Evolutionary conservation across 2,329 filamentous ascomycete species (phyloP), one percentile per base, ranked within the genome.

Genomic region (Albophoma yamanashiensis): DNA sequence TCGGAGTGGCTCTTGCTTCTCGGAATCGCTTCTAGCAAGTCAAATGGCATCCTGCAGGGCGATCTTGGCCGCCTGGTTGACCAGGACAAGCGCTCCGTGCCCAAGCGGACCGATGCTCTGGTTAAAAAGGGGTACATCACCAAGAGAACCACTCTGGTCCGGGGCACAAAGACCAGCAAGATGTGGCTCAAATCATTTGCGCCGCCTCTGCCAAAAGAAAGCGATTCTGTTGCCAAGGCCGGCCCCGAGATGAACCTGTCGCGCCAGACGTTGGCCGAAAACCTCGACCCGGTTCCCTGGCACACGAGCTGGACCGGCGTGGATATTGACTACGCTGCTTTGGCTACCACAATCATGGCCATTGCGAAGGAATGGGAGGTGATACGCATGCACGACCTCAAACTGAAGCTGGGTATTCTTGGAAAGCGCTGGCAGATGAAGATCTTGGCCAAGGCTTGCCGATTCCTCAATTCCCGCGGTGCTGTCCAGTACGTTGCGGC

Each of bases 51-150:
- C 52, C 71, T 86, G 17, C 84, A 87, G 69, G 82, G 81, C 47
- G 83, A 86, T 61, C 74, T 87, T 31, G 80, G 81, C 20, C 78
- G 79, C 25, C 71, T 84, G 0, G 82, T 82, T 15, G 77, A 79
- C 27, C 84, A 87, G 67, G 84, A 87, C 69, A 87, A 87, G 67
- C 79, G 84, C 57, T 86, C 84, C 1, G 78, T 87, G 1, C 84
- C 84, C 3, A 84, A 82, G 60, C 76, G 84, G 40, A 87, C 84
- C 0, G 82, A 86, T 63, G 77, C 78, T 3, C 74, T 87, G 1
- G 78, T 81, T 5, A 76, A 77, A 63, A 86, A 86, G 66, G 83
- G 84, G 20, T 87, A 87, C 63, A 82, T 85, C 56, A 79, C 79
- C 57, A 87, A 87, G 69, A 78, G 83, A 47, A 82, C 82, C 4